Base-by-base conservation (phyloP, 2,329 filamentous ascomycete species). In the Botryotinia narcissicola region DNA sequence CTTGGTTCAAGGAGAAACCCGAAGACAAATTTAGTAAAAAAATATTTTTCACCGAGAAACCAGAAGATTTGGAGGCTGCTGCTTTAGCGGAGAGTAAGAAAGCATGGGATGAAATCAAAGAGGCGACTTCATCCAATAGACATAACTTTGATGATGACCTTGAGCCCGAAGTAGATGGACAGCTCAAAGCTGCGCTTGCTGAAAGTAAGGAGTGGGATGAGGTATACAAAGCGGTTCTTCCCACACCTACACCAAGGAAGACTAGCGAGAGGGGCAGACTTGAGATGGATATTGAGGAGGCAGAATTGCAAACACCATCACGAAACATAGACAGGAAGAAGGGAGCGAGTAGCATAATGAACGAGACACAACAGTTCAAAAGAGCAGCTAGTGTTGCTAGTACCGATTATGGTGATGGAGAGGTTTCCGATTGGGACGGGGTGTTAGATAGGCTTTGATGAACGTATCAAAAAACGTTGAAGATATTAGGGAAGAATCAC, bases 361-460 rank as follows among this genome's bases (percentile, higher is more conserved):
- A 42, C 29, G 37, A 14, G n/a, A 42, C 18, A 5, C 75, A 75
- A 40, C 75, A 61, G 12, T 44, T 76, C 9, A 72, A 74, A 59
- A 73, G 76, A 9, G n/a, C 8, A 62, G 63, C 73, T 46, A 60
- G 63, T 16, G 77, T 75, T 46, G 59, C 64, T 35, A 74, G 70
- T 29, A 79, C 79, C 2, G 80, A 81, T 75, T 81, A 81, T 74
- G 80, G 79, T 37, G 77, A 78, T 80, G 60, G 70, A 20, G 37
- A 57, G 20, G 60, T 44, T 22, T 66, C 32, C 14, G 70, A 72
- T 25, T 72, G 70, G 60, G 61, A 66, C 5, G 29, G 7, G n/a
- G 20, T 67, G 12, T 46, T 70, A 29, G 40, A 61, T 8, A 22
- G 54, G 22, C 25, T 70, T n/a, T 61, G 42, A 60, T 7, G 3